A percentile compares a stretch with the other conserved stretches of the same genome.
phyloP scores from a whole-genome alignment of 352 stramenopile genomes.

The Globisporangium acanthophoron region DNA sequence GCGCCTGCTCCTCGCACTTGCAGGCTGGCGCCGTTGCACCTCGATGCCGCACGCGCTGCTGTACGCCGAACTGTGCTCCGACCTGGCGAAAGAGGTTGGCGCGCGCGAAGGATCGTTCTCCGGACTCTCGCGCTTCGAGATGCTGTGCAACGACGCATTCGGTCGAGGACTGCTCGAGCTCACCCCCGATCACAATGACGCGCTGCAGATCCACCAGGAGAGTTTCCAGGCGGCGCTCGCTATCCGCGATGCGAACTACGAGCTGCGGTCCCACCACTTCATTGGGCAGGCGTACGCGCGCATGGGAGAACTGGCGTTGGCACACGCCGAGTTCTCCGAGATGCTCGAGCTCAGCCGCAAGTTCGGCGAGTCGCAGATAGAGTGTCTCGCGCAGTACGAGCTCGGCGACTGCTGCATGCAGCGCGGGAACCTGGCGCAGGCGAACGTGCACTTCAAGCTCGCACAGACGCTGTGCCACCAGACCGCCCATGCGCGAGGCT shows the following conservation, averaged over 20 bases:
- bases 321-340: constrained; percentile 33
- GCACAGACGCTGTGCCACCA: constrained; percentile 42
- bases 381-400: constrained; percentile 43
- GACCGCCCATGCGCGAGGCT: constrained; percentile 26
- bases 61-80: constrained; percentile 38
- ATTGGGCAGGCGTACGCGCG: constrained; percentile 29
- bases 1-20: constrained; percentile 36
- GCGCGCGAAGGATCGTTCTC: constrained; percentile 4
- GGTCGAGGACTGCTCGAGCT: constrained; percentile 31
- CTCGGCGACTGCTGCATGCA: constrained; percentile 39
- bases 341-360: constrained; percentile 30
- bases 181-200: constrained; percentile 24
- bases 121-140: constrained; percentile 27
- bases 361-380: constrained; percentile 32
- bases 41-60: constrained; percentile 27
- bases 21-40: constrained; percentile 39
- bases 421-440: constrained; percentile 29
- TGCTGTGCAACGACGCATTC: constrained; percentile 39
- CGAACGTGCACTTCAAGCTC: constrained; percentile 29
- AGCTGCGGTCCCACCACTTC: constrained; percentile 34
- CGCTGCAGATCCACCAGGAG: constrained; percentile 39
- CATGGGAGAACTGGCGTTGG: constrained; percentile 31
- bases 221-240: constrained; percentile 34
- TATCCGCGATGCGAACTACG: constrained; percentile 29
- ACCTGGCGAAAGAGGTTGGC: constrained; percentile 31